A percentile compares a stretch with the other conserved stretches of the same genome.
These are phyloP conservation scores for Claviceps fusiformis DNA, from an alignment of 2,329 filamentous ascomycete genomes.

Conservation along the genomic window DNA sequence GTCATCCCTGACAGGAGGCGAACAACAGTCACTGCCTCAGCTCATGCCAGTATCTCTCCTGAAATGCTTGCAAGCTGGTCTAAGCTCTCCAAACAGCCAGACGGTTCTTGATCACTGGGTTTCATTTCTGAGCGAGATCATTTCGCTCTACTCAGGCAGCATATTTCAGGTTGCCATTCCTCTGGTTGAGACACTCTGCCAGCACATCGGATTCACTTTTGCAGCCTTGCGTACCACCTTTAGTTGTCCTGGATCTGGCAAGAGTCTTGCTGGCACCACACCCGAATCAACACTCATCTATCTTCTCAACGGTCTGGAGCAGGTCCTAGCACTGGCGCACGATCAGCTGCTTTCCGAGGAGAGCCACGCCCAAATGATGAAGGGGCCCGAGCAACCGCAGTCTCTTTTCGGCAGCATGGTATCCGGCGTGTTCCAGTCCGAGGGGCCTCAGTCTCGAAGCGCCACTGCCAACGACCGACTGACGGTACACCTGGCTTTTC, in stretches of 20 bases:
- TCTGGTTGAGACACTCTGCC: slow-evolving; percentile 78
- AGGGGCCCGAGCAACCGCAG: slow-evolving; percentile 70
- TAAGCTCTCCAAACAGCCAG: slow-evolving; percentile 61
- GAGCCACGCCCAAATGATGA: slow-evolving; percentile 50
- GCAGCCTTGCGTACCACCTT: slow-evolving; percentile 55
- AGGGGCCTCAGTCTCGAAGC: slow-evolving; percentile 62
- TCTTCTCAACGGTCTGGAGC: slow-evolving; percentile 86
- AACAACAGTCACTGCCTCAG: slow-evolving; percentile 11
- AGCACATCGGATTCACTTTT: slow-evolving; percentile 62
- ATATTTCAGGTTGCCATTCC: slow-evolving; percentile 88
- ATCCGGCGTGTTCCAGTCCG: slow-evolving; percentile 74
- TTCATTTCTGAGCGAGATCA: slow-evolving; percentile 64
- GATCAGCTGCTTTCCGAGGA: slow-evolving; percentile 70
- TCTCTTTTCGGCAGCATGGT: slow-evolving; percentile 93
- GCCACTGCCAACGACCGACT: slow-evolving; percentile 85
- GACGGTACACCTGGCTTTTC: slow-evolving; percentile 89
- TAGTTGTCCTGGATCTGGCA: slow-evolving; percentile 12
- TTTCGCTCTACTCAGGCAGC: slow-evolving; percentile 70
- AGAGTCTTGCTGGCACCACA: slow-evolving; percentile 8
- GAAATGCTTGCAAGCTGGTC: slow-evolving; percentile 70
- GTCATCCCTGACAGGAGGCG: slow-evolving; percentile 22
- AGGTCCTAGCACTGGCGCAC: slow-evolving; percentile 76
- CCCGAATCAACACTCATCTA: slow-evolving; percentile 66
- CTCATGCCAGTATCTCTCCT: slow-evolving; percentile 58
- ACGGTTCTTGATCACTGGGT: slow-evolving; percentile 86